Evolutionary conservation across 2,329 filamentous ascomycete species (phyloP), one percentile per base, ranked within the genome.

Genomic region (Nemania sp.): DNA sequence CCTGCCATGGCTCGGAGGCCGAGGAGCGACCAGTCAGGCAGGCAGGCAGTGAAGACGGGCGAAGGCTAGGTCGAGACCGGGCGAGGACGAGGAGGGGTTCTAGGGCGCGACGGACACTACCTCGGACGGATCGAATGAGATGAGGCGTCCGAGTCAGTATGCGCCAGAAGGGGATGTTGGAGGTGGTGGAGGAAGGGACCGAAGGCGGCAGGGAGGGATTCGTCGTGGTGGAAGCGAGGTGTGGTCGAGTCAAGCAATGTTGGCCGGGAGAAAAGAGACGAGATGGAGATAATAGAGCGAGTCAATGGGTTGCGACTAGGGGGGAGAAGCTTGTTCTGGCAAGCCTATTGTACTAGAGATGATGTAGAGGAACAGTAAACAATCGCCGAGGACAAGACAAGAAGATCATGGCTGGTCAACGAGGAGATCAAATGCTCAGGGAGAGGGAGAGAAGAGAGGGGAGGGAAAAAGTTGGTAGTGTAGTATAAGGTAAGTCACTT

Each of bases 1-100:
- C 83, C 84, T 67, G 73, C 78, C 72, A 75, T 76, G 57, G 67
- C 68, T 69, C 49, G 60, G 54, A 54, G 54, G 63, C 63, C 56
- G 57, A 65, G 68, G 67, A 59, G 18, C 11, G 35, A 39, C 35
- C 35, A 39, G 35, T n/a, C 25, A 29, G 25, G 3, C 25, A 29
- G 25, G 3, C 25, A 7, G 25, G 25, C 25, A 46, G 21, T 18
- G 17, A 34, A 51, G 29, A 40, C 39, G 53, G n/a, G 37, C 61
- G 62, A 48, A 59, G 57, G 59, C 54, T 63, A 65, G 57, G 35
- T 60, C 57, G 32, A 57, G 60, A 57, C 15, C 7, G 65, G 63
- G 47, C 46, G 21, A 57, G 64, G 48, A 62, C 48, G 51, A 57
- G 37, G 61, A 63, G 64, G 61, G 59, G 65, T 61, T 54, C 54